Percentiles rank a stretch among this genome's conserved stretches.
phyloP scores from a whole-genome alignment of 176 grass and related monocot genomes.

The Triticum turgidum region DNA sequence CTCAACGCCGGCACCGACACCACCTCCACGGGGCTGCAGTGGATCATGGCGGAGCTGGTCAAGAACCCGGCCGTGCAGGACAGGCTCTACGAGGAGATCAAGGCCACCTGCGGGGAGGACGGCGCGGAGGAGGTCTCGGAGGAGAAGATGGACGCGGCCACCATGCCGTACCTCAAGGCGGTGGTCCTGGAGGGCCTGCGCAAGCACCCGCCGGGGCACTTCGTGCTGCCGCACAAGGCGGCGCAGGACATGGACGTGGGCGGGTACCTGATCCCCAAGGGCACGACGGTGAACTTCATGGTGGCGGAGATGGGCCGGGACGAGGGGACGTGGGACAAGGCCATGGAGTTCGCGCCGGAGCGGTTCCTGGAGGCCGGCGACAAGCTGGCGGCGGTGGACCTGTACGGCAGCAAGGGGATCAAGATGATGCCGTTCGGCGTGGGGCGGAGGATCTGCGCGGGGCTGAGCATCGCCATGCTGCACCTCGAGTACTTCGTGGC shows the following conservation, averaged over 20 bases:
- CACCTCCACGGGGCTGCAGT: conserved; percentile 58
- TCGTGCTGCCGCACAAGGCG: conserved; percentile 36
- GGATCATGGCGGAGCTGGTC: conserved; percentile 81
- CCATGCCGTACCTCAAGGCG: conserved; percentile 54
- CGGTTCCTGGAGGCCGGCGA: conserved; percentile 47
- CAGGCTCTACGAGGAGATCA: conserved; percentile 47
- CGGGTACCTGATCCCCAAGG: conserved; percentile 47
- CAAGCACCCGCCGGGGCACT: conserved; percentile 43
- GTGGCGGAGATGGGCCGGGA: conserved; percentile 38
- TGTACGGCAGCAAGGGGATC: conserved; percentile 52
- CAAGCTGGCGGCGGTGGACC: conserved; percentile 37
- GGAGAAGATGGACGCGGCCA: too few species aligned
- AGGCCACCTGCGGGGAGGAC: background rate
- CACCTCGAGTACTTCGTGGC: conserved; percentile 65
- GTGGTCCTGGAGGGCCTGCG: conserved; percentile 57
- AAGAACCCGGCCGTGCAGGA: conserved; percentile 48
- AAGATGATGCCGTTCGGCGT: conserved; percentile 55
- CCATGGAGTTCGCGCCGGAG: conserved; percentile 47
- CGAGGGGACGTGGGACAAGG: conserved; percentile 26
- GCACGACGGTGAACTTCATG: conserved; percentile 41
- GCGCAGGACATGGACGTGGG: conserved; percentile 32
- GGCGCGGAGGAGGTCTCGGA: too few species aligned
- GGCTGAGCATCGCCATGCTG: conserved; percentile 28
- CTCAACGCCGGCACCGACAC: conserved; percentile 63
- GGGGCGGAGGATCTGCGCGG: too few species aligned